Percentiles rank a stretch among this genome's conserved stretches.
These are phyloP conservation scores for Candida anglica DNA, from an alignment of 805 yeast species.

Conservation along the genomic window DNA sequence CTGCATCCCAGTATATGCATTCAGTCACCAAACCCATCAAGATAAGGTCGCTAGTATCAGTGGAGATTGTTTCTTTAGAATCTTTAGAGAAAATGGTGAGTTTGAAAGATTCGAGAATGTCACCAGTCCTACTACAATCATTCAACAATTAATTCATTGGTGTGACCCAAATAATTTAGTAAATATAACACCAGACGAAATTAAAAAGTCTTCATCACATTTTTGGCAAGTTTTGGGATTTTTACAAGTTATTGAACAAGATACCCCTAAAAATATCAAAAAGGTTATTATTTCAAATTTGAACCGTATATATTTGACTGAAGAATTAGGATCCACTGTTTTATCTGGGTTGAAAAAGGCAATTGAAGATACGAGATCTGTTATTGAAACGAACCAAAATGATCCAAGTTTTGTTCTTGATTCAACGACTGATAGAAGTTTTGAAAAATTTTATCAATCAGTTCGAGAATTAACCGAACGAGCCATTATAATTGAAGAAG, in stretches of 20 bases:
- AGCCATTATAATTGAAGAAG: constrained; percentile 18
- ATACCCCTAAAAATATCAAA: constrained; percentile 47
- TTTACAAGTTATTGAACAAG: constrained; percentile 46
- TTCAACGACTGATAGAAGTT: constrained; percentile 21
- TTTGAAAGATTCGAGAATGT: constrained; percentile 30
- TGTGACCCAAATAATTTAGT: constrained; percentile 74
- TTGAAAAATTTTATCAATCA: constrained; percentile 25
- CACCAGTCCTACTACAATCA: constrained; percentile 45
- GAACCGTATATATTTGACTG: constrained; percentile 38
- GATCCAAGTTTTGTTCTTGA: constrained; percentile 32
- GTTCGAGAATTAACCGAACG: constrained; percentile 19
- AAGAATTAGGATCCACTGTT: constrained; percentile 21
- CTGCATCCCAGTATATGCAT: constrained; percentile 84
- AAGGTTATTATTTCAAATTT: constrained; percentile 52
- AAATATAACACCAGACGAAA: constrained; percentile 39
- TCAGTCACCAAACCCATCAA: constrained; percentile 72
- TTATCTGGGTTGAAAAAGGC: constrained; percentile 31
- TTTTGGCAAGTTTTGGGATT: constrained; percentile 53
- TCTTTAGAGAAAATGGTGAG: constrained; percentile 36
- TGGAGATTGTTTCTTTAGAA: constrained; percentile 60
- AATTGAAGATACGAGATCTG: constrained; percentile 26
- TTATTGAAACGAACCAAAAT: constrained; percentile 16
- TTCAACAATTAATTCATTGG: constrained; percentile 78
- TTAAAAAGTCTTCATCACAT: constrained; percentile 47
- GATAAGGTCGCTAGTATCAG: constrained; percentile 58